phyloP scores from a whole-genome alignment of 176 grass and related monocot species.

The Stipa capillata region DNA sequence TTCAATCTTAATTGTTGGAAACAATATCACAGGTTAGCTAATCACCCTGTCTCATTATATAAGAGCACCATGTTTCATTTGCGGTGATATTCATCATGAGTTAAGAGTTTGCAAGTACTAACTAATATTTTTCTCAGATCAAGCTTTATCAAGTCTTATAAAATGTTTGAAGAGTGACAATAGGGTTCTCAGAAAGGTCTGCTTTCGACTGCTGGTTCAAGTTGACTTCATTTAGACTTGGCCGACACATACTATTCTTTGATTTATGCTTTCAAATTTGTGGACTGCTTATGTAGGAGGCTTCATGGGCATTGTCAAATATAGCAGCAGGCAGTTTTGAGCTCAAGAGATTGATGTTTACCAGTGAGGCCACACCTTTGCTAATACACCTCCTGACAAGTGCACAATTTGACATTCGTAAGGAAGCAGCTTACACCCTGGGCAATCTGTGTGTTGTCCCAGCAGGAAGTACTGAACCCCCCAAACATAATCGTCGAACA shows the following conservation, averaged over 20 bases:
- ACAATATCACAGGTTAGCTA: slow-evolving; percentile 62
- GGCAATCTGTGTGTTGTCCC: slow-evolving; percentile 79
- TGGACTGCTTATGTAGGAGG: slow-evolving; percentile 50
- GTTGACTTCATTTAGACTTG: slow-evolving; percentile 4
- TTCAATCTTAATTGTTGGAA: slow-evolving; percentile 66
- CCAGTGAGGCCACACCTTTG: slow-evolving; percentile 52
- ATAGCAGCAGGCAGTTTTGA: slow-evolving; percentile 73
- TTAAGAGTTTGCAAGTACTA: slow-evolving; percentile 8
- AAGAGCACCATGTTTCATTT: slow-evolving; percentile 8
- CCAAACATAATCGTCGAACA: slow-evolving; percentile 51
- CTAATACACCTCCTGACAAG: slow-evolving; percentile 52
- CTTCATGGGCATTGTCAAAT: slow-evolving; percentile 90
- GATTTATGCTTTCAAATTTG: background rate
- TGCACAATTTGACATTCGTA: slow-evolving; percentile 80
- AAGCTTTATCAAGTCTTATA: slow-evolving; percentile 72
- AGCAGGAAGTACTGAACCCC: slow-evolving; percentile 32
- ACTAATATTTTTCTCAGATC: slow-evolving; percentile 49
- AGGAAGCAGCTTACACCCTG: slow-evolving; percentile 82
- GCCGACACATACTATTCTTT: background rate
- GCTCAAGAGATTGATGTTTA: slow-evolving; percentile 79
- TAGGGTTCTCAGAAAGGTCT: slow-evolving; percentile 90
- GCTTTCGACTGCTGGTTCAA: background rate
- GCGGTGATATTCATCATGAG: background rate
- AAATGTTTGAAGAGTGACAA: slow-evolving; percentile 93
- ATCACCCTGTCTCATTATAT: slow-evolving; percentile 2